Conservation (phyloP, 495 filamentous ascomycete species). For the Penicillium angulare region DNA sequence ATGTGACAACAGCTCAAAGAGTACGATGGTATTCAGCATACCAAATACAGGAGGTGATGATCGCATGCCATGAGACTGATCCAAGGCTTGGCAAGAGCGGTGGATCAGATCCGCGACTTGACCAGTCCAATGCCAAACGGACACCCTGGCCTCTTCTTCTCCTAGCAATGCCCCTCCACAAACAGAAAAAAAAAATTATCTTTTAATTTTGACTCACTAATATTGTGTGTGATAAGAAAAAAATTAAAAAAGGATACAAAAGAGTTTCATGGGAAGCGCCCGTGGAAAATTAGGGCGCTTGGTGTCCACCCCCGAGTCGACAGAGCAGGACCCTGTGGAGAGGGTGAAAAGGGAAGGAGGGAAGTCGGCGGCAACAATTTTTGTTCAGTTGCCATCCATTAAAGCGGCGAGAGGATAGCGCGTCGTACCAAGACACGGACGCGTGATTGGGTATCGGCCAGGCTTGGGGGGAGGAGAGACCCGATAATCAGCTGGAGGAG, state of each 20-base stretch:
- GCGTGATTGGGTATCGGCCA: constrained; percentile 35
- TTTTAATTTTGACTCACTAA: not conserved
- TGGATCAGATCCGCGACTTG: constrained; percentile 14
- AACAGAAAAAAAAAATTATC: not conserved
- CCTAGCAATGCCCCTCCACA: not conserved
- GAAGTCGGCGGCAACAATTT: constrained; percentile 29
- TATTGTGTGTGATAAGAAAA: not conserved
- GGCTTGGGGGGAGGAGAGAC: constrained; percentile 14
- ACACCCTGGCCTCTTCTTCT: constrained; percentile 23
- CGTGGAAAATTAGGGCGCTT: no score
- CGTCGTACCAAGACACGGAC: constrained; percentile 34
- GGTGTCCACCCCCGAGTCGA: no score
- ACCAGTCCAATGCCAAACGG: constrained; percentile 22
- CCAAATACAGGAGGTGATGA: constrained; percentile 10
- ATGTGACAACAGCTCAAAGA: not conserved
- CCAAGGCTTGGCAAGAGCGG: constrained; percentile 21
- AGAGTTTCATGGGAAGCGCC: no score
- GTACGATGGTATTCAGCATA: constrained; percentile 19
- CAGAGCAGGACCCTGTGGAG: not conserved
- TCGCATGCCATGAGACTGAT: constrained; percentile 25
- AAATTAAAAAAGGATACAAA: no score
- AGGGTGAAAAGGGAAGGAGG: constrained; percentile 27
- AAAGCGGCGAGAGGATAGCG: constrained; percentile 43
- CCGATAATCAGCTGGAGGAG: constrained; percentile 34
- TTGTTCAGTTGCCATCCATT: constrained; percentile 43